phyloP scores from a whole-genome alignment of 768 basidiomycete genomes.

The Kwoniella botswanensis region DNA sequence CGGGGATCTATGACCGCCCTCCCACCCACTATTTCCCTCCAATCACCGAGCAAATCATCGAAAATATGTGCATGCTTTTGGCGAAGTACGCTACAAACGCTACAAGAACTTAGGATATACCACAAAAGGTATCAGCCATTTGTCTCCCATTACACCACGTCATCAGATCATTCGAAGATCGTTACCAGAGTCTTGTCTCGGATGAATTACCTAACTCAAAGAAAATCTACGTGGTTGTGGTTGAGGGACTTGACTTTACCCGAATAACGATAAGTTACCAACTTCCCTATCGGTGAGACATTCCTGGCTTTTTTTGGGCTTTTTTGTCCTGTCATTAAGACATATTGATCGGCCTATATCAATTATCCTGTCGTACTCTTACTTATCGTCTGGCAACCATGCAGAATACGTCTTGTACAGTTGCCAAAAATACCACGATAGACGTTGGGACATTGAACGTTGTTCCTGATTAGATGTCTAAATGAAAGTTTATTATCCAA shows the following conservation, averaged over 20 bases:
- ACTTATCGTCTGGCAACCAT: not conserved
- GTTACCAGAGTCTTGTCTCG: not conserved
- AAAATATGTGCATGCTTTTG: too few species aligned
- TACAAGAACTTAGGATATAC: not conserved
- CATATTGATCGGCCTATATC: not conserved
- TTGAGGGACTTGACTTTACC: not conserved
- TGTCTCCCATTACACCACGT: not conserved
- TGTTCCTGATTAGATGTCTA: not conserved
- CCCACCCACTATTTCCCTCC: too few species aligned
- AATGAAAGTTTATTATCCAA: not conserved
- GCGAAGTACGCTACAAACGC: too few species aligned
- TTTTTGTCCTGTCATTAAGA: not conserved
- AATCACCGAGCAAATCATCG: not conserved
- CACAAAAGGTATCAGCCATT: not conserved
- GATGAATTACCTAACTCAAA: not conserved
- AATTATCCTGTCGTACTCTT: not conserved
- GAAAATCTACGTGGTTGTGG: too few species aligned
- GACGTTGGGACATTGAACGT: not conserved
- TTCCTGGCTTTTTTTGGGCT: not conserved
- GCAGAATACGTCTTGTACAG: too few species aligned
- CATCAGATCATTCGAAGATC: not conserved
- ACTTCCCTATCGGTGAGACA: conserved; percentile 10
- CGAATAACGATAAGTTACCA: conserved; percentile 5
- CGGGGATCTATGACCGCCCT: not conserved
- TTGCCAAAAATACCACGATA: too few species aligned